Evolutionary conservation across 1,284 basidiomycete species (phyloP).

Genomic region (Ceratobasidium sp.): DNA sequence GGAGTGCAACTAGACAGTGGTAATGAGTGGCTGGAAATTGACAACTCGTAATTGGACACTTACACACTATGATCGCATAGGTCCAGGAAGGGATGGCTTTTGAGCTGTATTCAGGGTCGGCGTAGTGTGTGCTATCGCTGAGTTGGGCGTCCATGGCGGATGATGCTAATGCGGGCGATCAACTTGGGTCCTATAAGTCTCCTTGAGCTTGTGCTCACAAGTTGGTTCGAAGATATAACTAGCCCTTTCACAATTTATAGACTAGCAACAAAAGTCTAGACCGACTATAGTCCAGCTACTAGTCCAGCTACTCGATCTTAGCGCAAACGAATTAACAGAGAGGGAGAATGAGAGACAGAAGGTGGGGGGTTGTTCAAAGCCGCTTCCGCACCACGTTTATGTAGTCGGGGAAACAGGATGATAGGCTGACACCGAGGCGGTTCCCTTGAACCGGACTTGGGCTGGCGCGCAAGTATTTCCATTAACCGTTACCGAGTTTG

Average conservation of each 20-base stretch:
- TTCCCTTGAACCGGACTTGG: constrained; percentile 5
- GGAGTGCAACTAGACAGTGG: constrained; percentile 11
- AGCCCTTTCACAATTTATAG: constrained; percentile 32
- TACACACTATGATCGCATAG: constrained; percentile 18
- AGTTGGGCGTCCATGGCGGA: constrained; percentile 28
- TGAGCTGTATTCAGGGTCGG: neutral
- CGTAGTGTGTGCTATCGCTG: neutral
- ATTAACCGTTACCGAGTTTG: constrained; percentile 17
- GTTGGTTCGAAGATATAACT: neutral
- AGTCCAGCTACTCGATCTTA: constrained; percentile 30
- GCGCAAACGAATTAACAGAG: neutral
- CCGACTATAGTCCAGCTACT: constrained; percentile 36
- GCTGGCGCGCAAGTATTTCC: constrained; percentile 20
- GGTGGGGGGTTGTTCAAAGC: constrained; percentile 11
- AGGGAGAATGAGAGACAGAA: constrained; percentile 31
- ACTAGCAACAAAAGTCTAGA: constrained; percentile 30
- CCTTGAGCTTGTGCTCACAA: constrained; percentile 13
- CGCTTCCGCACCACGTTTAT: constrained; percentile 13
- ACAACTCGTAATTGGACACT: neutral
- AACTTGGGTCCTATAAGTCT: neutral
- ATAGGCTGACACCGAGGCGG: constrained; percentile 30
- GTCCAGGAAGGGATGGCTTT: constrained; percentile 18
- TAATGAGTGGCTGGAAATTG: neutral
- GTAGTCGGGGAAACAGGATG: constrained; percentile 24
- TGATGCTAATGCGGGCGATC: neutral